Evolutionary conservation across 495 filamentous ascomycete genomes (phyloP), one percentile per base, ranked within the genome.

Genomic region (Penicillium manginii): DNA sequence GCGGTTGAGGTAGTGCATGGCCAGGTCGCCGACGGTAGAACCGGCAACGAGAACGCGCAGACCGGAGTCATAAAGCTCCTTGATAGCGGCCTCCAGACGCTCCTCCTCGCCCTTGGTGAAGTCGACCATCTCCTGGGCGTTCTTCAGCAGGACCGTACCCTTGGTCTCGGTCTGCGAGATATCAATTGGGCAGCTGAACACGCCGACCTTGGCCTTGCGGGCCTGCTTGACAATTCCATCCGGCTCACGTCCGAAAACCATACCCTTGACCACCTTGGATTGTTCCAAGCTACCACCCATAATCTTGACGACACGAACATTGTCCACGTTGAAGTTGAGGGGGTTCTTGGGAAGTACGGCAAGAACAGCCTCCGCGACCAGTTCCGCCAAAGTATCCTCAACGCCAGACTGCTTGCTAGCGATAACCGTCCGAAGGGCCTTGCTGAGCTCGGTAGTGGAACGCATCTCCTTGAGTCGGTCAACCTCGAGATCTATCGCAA

Each of bases 241-340:
- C 14, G 96, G 96, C 68, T 96, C 91, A 57, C 94, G 85, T 57
- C 89, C 86, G 71, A 99, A 97, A 29, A 99, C 96, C 96, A 99
- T 99, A 65, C 96, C 96, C 82, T 90, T 97, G 35, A 99, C 89
- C 21, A 99, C 94, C 59, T 86, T 86, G 68, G 90, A 94, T 75
- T 98, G 93, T 68, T 91, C 90, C 68, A 98, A 81, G 70, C 87
- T 91, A 57, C 96, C 94, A 61, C 96, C 96, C 96, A 99, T 97
- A 64, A 99, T 98, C 81, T 99, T 99, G 57, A 99, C 96, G 57
- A 99, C 96, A 50, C 96, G 91, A 62, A 99, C 87, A 70, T 98
- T 99, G 81, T 99, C 96, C 63, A 99, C 96, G 76, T 98, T 99
- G 81, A 99, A 99, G 80, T 97, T 97, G 70, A 81, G 72, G n/a